These are phyloP conservation scores for Bruguiera sexangula DNA, from an alignment of 345 rosid species.

Conservation along the genomic window DNA sequence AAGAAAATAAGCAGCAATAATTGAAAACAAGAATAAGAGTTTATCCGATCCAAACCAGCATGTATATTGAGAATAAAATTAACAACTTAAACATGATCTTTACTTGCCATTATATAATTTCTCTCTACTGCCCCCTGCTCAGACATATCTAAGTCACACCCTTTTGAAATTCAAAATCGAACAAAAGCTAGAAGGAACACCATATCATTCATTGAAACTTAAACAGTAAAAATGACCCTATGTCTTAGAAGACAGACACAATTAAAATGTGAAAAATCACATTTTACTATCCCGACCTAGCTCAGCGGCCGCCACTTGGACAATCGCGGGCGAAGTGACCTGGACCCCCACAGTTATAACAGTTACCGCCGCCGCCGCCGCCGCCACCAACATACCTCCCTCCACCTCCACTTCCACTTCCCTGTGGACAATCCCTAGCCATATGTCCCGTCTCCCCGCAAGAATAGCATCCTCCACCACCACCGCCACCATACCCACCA, in stretches of 20 bases:
- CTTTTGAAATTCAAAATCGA: conserved; percentile 7
- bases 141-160: conserved; percentile 27
- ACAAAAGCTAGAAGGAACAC: background rate
- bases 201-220: background rate
- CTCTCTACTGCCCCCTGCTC: conserved; percentile 24
- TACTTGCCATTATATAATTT: too few species aligned
- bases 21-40: too few species aligned
- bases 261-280: background rate
- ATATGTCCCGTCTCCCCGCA: conserved; percentile 48
- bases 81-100: conserved; percentile 5
- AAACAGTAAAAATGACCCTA: background rate
- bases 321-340: conserved; percentile 94
- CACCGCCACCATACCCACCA: conserved; percentile 16
- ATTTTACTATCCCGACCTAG: background rate
- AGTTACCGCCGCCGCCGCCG: conserved; percentile 46
- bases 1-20: too few species aligned
- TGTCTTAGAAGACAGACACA: background rate
- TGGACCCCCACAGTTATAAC: conserved; percentile 74
- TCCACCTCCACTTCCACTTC: conserved; percentile 37
- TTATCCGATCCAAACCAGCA: background rate
- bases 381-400: conserved; percentile 21
- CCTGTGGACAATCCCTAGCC: conserved; percentile 51
- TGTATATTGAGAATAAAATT: conserved; percentile 29
- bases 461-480: conserved; percentile 42
- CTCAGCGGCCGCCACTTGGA: conserved; percentile 52